Evolutionary conservation across 106 monocot species (phyloP).

Genomic region (Posidonia australis): DNA sequence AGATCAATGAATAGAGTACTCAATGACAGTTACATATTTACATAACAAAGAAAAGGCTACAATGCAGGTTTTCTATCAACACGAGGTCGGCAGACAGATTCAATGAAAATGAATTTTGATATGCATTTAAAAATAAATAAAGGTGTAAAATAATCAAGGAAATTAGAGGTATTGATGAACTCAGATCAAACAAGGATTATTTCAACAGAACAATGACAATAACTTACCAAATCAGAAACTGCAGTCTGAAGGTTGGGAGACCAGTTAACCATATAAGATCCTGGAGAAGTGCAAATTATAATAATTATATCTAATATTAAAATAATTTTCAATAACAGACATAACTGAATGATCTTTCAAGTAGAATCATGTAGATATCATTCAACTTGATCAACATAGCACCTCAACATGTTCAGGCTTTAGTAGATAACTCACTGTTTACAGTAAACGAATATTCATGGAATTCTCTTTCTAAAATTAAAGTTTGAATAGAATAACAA

Average conservation of each 20-base stretch:
- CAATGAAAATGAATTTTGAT: too few relatives aligned
- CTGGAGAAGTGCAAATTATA: conserved; percentile 28
- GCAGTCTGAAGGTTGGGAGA: conserved; percentile 95
- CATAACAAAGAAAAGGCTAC: too few relatives aligned
- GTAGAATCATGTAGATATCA: neutral
- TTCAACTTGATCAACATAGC: neutral
- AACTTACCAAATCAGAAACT: conserved; percentile 91
- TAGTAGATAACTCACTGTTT: too few relatives aligned
- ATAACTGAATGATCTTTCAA: neutral
- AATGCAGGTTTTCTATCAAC: too few relatives aligned
- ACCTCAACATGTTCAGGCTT: neutral
- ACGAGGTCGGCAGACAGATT: too few relatives aligned
- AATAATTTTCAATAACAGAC: neutral
- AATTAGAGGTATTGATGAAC: too few relatives aligned
- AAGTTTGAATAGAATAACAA: too few relatives aligned
- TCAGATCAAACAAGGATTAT: neutral
- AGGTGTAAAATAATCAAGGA: neutral
- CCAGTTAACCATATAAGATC: conserved; percentile 99
- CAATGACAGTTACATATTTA: too few relatives aligned
- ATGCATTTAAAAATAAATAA: too few relatives aligned
- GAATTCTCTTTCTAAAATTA: too few relatives aligned
- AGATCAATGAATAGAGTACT: too few relatives aligned
- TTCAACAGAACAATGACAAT: neutral
- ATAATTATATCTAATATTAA: neutral
- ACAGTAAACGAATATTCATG: too few relatives aligned